Evolutionary conservation across 2,329 filamentous ascomycete species (phyloP).

Genomic region (Didymellaceae sp.): DNA sequence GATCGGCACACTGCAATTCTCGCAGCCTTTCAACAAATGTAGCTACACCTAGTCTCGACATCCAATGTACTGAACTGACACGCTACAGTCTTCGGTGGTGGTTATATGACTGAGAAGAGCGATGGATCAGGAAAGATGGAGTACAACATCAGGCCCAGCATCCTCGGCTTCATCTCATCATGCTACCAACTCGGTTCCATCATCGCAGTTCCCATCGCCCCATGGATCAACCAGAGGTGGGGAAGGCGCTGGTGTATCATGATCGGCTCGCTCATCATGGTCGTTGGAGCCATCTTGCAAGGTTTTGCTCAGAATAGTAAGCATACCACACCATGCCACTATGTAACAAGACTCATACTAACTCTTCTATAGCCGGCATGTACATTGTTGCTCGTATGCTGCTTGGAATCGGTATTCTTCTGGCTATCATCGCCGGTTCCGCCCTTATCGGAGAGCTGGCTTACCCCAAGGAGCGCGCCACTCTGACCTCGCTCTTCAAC

Average conservation of each 20-base stretch:
- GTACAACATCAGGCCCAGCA: slow-evolving; percentile 29
- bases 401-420: slow-evolving; percentile 67
- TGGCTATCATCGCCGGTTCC: slow-evolving; percentile 65
- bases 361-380: slow-evolving; percentile 54
- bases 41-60: neutral
- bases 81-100: slow-evolving; percentile 38
- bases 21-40: slow-evolving; percentile 44
- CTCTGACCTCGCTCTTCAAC: slow-evolving; percentile 68
- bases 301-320: slow-evolving; percentile 51
- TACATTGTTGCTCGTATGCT: slow-evolving; percentile 66
- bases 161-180: slow-evolving; percentile 45
- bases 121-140: slow-evolving; percentile 25
- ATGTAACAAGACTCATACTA: neutral
- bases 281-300: slow-evolving; percentile 66
- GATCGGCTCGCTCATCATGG: slow-evolving; percentile 63
- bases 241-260: slow-evolving; percentile 65
- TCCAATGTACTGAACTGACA: slow-evolving; percentile 12
- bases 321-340: neutral
- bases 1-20: slow-evolving; percentile 48
- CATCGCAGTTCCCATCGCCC: slow-evolving; percentile 41
- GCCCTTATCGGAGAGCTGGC: slow-evolving; percentile 66
- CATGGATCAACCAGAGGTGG: slow-evolving; percentile 48
- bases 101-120: slow-evolving; percentile 23
- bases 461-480: slow-evolving; percentile 66
- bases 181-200: slow-evolving; percentile 48